Conservation (phyloP, 202 grass and related monocot genomes). For the Setaria viridis region DNA sequence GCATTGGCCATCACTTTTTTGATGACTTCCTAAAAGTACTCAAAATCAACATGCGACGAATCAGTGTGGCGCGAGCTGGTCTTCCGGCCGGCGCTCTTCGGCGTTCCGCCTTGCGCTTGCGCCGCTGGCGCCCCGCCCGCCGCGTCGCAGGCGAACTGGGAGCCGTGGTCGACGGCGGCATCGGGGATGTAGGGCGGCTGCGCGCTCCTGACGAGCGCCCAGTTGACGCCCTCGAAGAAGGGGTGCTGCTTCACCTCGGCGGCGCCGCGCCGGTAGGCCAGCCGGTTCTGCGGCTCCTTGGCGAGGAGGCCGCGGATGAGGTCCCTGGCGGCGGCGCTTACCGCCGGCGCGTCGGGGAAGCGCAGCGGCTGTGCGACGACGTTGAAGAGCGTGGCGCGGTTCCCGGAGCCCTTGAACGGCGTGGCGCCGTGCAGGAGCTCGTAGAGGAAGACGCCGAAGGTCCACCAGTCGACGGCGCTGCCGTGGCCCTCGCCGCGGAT, state of each 20-base stretch:
- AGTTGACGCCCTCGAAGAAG: conserved; percentile 89
- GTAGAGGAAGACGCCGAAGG: conserved; percentile 86
- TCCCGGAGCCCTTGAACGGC: conserved; percentile 95
- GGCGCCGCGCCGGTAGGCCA: conserved; percentile 72
- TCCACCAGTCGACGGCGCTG: conserved; percentile 99
- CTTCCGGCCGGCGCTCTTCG: conserved; percentile 31
- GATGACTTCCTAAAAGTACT: conserved; percentile 63
- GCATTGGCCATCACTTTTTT: not conserved
- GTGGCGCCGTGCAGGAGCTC: conserved; percentile 88
- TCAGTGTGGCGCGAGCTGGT: conserved; percentile 48
- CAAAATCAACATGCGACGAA: conserved; percentile 72
- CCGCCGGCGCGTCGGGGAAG: conserved; percentile 68
- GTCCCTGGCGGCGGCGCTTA: conserved; percentile 72
- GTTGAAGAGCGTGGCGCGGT: conserved; percentile 92
- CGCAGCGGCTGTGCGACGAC: conserved; percentile 89
- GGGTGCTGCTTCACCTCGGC: conserved; percentile 94
- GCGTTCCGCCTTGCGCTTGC: conserved; percentile 22
- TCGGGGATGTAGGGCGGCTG: conserved; percentile 72
- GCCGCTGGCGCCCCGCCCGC: not conserved
- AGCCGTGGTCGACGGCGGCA: conserved; percentile 35
- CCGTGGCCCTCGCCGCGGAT: conserved; percentile 90
- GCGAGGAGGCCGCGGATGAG: conserved; percentile 82
- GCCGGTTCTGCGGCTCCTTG: conserved; percentile 78
- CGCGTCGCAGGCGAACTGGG: conserved; percentile 41
- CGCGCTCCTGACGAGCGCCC: conserved; percentile 84